A percentile compares a stretch with the other conserved stretches of the same genome.
These are phyloP conservation scores for Basipetospora chlamydospora DNA, from an alignment of 2,329 filamentous ascomycete genomes.

Conservation along the genomic window DNA sequence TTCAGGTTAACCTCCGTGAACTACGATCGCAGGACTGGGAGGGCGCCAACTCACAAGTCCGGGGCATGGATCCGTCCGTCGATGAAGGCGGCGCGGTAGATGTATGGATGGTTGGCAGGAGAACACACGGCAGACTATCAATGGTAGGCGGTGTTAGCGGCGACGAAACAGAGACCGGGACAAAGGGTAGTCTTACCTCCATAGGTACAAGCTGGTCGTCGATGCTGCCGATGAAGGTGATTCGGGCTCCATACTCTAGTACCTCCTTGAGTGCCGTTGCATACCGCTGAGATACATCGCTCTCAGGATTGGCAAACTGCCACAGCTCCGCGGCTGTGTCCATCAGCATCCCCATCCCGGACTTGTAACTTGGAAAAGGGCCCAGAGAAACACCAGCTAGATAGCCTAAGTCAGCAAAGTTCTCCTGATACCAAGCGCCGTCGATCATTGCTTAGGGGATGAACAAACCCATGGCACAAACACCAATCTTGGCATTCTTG, in stretches of 20 bases:
- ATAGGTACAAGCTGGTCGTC: slow-evolving; percentile 93
- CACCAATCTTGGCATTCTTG: slow-evolving; percentile 59
- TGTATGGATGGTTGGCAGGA: slow-evolving; percentile 75
- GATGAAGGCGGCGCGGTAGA: slow-evolving; percentile 90
- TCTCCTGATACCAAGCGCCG: too few species aligned
- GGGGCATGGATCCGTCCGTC: slow-evolving; percentile 84
- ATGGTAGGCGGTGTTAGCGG: too few species aligned
- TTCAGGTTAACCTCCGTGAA: too few species aligned
- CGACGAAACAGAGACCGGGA: too few species aligned
- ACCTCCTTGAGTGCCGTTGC: slow-evolving; percentile 59
- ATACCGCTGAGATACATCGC: slow-evolving; percentile 70
- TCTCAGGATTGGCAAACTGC: slow-evolving; percentile 75
- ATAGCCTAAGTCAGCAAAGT: too few species aligned
- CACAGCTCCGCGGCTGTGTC: slow-evolving; percentile 89
- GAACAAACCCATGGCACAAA: slow-evolving; percentile 57
- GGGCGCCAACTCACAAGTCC: slow-evolving; percentile 52
- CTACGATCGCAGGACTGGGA: background rate
- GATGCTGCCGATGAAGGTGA: slow-evolving; percentile 85
- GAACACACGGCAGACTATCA: slow-evolving; percentile 70
- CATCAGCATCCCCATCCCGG: slow-evolving; percentile 70
- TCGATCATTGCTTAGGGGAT: background rate
- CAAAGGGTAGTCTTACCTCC: too few species aligned
- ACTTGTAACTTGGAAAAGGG: slow-evolving; percentile 84
- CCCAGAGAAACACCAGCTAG: slow-evolving; percentile 80
- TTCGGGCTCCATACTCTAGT: slow-evolving; percentile 63